Base-by-base conservation (phyloP, 805 yeast species). In the Schwanniomyces occidentalis region DNA sequence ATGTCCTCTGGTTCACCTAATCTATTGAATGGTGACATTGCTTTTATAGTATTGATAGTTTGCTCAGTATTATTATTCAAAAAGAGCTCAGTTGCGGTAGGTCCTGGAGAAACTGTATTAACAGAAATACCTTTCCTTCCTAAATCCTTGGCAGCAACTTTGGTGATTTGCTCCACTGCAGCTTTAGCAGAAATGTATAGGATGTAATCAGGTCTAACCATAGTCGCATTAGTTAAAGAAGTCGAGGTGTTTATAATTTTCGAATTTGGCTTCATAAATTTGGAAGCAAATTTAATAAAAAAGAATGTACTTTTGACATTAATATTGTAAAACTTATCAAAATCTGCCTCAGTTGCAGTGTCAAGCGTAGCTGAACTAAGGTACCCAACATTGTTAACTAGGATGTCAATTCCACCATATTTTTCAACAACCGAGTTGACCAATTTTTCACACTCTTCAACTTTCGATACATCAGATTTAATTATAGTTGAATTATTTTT, bases 241-340 rank as follows among this genome's bases (percentile, higher is more conserved):
- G 72, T 65, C 16, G 59, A 52, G 4, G 64, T 61, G 35, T 57
- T 58, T 30, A 69, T 61, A 38, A 69, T 64, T 30, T 64, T 66
- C 20, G 73, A 71, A 7, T 27, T 19, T 21, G 33, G 34, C 6
- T 33, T 21, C 17, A 35, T 37, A 24, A 35, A 39, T 23, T 33
- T 27, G 41, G 38, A 38, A 3, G 45, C 46, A 18, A 36, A 34
- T 25, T 40, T 38, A 20, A 41, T 41, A 6, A 47, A 27, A 14
- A 41, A 37, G 23, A 42, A 45, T 9, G 40, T 37, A 12, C 48
- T 46, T 17, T 36, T 35, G 6, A 49, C 37, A 24, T 38, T 38
- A 3, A 41, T 32, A 18, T 35, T 39, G 14, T 40, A 34, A 6
- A 40, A 37, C 21, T 38, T 27, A 10, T 39, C 38, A 30, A 37